Conservation (phyloP, 2,329 filamentous ascomycete species). For the Talaromyces verruculosus region DNA sequence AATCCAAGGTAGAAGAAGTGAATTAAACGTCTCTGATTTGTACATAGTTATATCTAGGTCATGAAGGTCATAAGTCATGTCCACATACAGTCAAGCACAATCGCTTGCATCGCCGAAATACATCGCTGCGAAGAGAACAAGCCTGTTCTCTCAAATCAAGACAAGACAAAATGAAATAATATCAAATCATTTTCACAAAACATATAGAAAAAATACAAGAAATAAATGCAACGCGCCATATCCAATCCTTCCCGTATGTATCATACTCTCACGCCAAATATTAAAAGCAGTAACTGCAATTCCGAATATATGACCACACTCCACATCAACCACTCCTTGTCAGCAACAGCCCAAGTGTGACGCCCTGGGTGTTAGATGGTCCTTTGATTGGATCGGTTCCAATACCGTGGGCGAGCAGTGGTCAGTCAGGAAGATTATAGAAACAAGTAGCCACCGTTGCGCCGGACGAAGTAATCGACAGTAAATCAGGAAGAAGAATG, state of each 20-base stretch:
- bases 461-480: slow-evolving; percentile 1
- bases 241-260: background rate
- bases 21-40: slow-evolving; percentile 8
- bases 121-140: slow-evolving; percentile 1
- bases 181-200: slow-evolving; percentile 5
- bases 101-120: slow-evolving; percentile 8
- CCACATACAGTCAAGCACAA: slow-evolving; percentile 23
- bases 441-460: slow-evolving; percentile 8
- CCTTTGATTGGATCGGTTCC: background rate
- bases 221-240: slow-evolving; percentile 1
- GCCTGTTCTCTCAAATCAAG: slow-evolving; percentile 17
- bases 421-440: background rate
- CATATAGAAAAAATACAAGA: slow-evolving; percentile 19
- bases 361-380: slow-evolving; percentile 9
- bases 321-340: slow-evolving; percentile 63
- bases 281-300: slow-evolving; percentile 80
- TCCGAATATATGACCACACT: slow-evolving; percentile 61
- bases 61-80: slow-evolving; percentile 23
- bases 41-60: slow-evolving; percentile 9
- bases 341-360: slow-evolving; percentile 20
- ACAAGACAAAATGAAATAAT: slow-evolving; percentile 15
- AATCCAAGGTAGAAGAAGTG: background rate
- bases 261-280: slow-evolving; percentile 1
- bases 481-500: slow-evolving; percentile 2
- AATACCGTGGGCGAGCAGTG: background rate